Percentiles rank a stretch among this genome's conserved stretches.
Evolutionary conservation across 1,139 yeast genomes (phyloP).

Genomic region (Scheffersomyces illinoinensis): DNA sequence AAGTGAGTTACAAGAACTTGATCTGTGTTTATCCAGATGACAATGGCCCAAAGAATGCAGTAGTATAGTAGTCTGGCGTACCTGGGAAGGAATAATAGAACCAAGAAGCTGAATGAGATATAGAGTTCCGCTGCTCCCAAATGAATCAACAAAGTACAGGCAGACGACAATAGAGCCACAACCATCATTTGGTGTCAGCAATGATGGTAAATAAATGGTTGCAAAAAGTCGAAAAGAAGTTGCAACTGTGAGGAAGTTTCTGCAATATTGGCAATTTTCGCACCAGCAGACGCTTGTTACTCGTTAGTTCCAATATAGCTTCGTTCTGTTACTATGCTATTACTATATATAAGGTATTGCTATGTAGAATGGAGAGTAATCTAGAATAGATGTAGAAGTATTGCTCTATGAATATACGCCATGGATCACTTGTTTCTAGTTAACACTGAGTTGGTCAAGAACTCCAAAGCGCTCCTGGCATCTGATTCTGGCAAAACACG

Average conservation of each 20-base stretch:
- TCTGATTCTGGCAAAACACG: constrained; percentile 81
- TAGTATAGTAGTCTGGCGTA: not conserved
- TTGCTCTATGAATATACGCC: not conserved
- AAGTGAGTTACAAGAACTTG: not conserved
- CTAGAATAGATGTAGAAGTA: not conserved
- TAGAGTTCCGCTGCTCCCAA: not conserved
- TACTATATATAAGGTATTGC: not conserved
- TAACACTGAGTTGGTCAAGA: constrained; percentile 78
- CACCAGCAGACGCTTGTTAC: not conserved
- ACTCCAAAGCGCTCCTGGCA: constrained; percentile 83
- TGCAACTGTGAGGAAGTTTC: not conserved
- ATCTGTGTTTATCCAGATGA: not conserved
- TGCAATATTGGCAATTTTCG: not conserved
- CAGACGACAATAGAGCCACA: not conserved
- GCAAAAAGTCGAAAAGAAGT: not conserved
- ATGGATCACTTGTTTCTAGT: constrained; percentile 67
- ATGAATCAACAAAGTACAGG: not conserved
- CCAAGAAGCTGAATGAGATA: not conserved
- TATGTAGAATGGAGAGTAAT: not conserved
- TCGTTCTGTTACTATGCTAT: not conserved
- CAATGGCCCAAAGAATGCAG: not conserved
- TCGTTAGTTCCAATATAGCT: not conserved
- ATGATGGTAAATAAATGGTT: not conserved
- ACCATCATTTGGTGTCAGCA: not conserved
- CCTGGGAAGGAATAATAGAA: not conserved